These are phyloP conservation scores for Aureobasidium sp. DNA, from an alignment of 2,329 filamentous ascomycete species.

Conservation along the genomic window DNA sequence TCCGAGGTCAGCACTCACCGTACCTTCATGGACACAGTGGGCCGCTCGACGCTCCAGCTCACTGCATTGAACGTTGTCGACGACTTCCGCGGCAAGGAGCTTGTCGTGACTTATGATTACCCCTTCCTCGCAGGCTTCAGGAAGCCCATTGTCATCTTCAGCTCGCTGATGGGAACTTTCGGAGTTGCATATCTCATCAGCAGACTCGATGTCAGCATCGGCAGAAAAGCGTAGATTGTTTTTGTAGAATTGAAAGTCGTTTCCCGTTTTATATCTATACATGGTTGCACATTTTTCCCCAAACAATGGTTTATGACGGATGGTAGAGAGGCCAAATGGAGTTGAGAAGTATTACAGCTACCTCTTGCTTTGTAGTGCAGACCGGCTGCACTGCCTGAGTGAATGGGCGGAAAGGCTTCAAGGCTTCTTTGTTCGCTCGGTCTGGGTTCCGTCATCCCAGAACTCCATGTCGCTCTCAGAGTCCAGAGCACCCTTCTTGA, in stretches of 20 bases:
- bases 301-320: background rate
- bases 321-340: background rate
- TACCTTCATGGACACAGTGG: conserved; percentile 90
- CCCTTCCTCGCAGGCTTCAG: conserved; percentile 65
- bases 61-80: conserved; percentile 83
- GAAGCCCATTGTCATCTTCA: conserved; percentile 79
- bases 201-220: conserved; percentile 75
- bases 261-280: conserved; percentile 3
- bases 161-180: conserved; percentile 67
- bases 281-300: background rate
- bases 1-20: conserved; percentile 61
- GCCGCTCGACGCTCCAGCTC: conserved; percentile 74
- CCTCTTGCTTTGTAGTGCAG: background rate
- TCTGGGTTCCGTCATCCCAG: conserved; percentile 59
- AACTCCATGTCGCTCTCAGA: conserved; percentile 86
- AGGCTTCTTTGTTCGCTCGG: conserved; percentile 5
- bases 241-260: conserved; percentile 7
- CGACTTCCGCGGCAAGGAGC: conserved; percentile 74
- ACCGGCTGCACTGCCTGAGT: background rate
- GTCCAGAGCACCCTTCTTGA: conserved; percentile 64
- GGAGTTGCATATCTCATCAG: conserved; percentile 67
- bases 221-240: conserved; percentile 25
- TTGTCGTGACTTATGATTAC: conserved; percentile 83
- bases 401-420: background rate
- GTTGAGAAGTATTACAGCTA: conserved; percentile 1